A percentile compares a stretch with the other conserved stretches of the same genome.
These are phyloP conservation scores for Diaporthe sp. DNA, from an alignment of 2,329 filamentous ascomycete genomes.

Conservation along the genomic window DNA sequence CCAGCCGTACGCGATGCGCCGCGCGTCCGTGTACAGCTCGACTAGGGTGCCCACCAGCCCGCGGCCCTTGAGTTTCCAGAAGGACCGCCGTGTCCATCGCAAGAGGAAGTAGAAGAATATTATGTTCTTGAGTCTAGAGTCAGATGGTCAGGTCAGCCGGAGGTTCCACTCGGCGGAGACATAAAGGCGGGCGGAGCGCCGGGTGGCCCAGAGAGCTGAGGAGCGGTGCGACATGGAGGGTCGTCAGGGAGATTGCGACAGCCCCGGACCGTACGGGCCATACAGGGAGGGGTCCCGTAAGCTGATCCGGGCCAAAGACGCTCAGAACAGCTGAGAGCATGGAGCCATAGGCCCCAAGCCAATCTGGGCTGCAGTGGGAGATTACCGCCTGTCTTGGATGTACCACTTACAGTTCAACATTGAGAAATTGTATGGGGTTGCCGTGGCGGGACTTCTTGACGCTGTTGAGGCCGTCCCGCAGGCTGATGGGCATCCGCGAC, in stretches of 20 bases:
- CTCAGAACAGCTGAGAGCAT: background rate
- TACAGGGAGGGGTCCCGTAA: conserved; percentile 11
- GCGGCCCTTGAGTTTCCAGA: conserved; percentile 90
- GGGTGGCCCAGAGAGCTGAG: background rate
- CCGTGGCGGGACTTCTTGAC: conserved; percentile 71
- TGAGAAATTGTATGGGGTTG: conserved; percentile 72
- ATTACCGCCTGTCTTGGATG: background rate
- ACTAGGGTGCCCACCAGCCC: conserved; percentile 84
- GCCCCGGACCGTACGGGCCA: background rate
- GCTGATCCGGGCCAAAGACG: background rate
- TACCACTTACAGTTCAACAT: conserved; percentile 75
- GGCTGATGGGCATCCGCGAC: conserved; percentile 78
- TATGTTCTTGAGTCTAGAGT: conserved; percentile 81
- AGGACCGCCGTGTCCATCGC: conserved; percentile 83
- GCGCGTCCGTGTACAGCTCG: conserved; percentile 80
- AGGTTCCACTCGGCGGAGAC: background rate
- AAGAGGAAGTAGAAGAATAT: conserved; percentile 91
- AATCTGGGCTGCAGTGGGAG: background rate
- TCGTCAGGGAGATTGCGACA: background rate
- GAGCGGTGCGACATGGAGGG: background rate
- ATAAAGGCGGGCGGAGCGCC: background rate
- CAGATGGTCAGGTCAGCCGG: background rate
- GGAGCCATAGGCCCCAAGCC: background rate
- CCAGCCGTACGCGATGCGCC: conserved; percentile 83
- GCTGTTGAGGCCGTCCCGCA: conserved; percentile 75